Conservation (phyloP, 441 rosid species). For the Hura crepitans region DNA sequence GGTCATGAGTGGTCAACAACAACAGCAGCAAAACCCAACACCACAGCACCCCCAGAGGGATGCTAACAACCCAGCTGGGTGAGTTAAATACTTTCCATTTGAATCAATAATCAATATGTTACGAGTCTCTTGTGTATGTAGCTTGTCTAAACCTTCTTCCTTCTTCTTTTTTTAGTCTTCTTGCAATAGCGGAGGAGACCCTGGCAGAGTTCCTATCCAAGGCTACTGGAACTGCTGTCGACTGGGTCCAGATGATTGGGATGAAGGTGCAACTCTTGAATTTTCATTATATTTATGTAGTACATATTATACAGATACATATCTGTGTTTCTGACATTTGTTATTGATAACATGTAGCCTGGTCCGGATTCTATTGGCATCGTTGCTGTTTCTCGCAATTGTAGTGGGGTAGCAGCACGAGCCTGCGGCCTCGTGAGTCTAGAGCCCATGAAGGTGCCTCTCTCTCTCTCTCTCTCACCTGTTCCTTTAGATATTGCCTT, state of each 20-base stretch:
- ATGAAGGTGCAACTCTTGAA: slow-evolving; percentile 62
- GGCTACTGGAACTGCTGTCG: slow-evolving; percentile 99
- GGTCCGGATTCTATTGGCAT: slow-evolving; percentile 99
- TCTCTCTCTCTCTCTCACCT: background rate
- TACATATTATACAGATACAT: background rate
- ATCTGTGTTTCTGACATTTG: background rate
- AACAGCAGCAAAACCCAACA: slow-evolving; percentile 87
- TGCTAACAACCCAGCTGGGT: slow-evolving; percentile 99
- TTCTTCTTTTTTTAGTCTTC: slow-evolving; percentile 46
- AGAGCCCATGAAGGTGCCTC: slow-evolving; percentile 82
- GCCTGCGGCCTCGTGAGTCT: slow-evolving; percentile 99
- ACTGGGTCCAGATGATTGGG: slow-evolving; percentile 99
- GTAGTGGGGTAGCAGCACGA: slow-evolving; percentile 97
- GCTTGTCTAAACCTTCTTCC: slow-evolving; percentile 5
- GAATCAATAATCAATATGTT: background rate
- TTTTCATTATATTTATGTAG: background rate
- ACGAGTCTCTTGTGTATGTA: slow-evolving; percentile 10
- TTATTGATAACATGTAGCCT: slow-evolving; percentile 51
- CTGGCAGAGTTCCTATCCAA: slow-evolving; percentile 98
- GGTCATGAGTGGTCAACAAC: slow-evolving; percentile 95
- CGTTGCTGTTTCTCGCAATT: slow-evolving; percentile 93
- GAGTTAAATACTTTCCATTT: slow-evolving; percentile 16
- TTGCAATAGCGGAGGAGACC: slow-evolving; percentile 93
- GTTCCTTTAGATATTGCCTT: background rate
- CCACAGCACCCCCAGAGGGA: slow-evolving; percentile 80